Evolutionary conservation across 2,329 filamentous ascomycete species (phyloP), one percentile per base, ranked within the genome.

Genomic region (Botrytis porri): DNA sequence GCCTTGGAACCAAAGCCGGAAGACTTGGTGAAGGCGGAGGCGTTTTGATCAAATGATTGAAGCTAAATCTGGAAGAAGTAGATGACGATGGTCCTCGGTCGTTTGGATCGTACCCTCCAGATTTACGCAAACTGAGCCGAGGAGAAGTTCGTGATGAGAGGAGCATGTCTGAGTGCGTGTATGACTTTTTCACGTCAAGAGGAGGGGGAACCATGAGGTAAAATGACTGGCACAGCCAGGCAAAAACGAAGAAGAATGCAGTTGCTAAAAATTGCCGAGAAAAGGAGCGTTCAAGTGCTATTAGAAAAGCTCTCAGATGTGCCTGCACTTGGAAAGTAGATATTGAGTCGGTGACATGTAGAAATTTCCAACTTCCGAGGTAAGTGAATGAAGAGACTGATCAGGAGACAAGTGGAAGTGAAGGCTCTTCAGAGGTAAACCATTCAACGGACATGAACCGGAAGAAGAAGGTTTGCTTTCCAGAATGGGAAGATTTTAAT

Each of bases 21-120:
- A 94, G 86, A 75, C 88, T 88, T 3, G 91, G 92, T 2, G 90
- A 95, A 48, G 88, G 87, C 6, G 91, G 90, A 39, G 91, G 92
- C 39, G 88, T 90, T 81, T 89, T 90, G 77, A 90, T 83, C 57
- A 93, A 86, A 75, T 92, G 88, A 78, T 90, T 90, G 82, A 92
- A 90, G 81, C 83, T 88, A 81, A 90, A 90, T 64, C 88, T 84
- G 29, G 89, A 89, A 48, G 86, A 90, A 39, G 86, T 90, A 67
- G 88, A 88, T 37, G 88, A 90, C 16, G 88, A 78, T 10, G 87
- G 86, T 0, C 81, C 84, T 79, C 81, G 86, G 76, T 90, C 88
- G 75, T 85, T 82, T 73, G 85, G 80, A 74, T 84, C 86, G 80
- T 88, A 91, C 5, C 84, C 84, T 45, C 51, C 51, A 57, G 87